Base-by-base conservation (phyloP, 768 basidiomycete genomes). In the Leccinum ochraceum region DNA sequence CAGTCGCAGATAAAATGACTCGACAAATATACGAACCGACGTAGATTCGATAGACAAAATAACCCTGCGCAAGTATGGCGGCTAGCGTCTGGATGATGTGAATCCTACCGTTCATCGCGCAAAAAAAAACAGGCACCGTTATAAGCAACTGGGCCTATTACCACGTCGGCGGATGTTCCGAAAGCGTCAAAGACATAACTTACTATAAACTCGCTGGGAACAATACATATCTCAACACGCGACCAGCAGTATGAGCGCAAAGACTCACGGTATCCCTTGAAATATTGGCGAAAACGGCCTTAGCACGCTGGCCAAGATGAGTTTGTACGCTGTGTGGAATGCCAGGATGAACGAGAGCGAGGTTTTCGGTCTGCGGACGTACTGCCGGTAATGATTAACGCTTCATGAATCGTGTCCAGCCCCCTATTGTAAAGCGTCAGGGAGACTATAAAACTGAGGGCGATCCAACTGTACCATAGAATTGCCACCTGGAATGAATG, bases 1-100 rank as follows among this genome's bases (percentile, higher is more conserved):
- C 28, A 62, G 26, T 22, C 22, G 13, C n/a, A 14, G 4, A 34
- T n/a, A 30, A 36, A 37, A 13, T n/a, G 14, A 16, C 10, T 1
- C 4, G 1, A 20, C 9, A 6, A 6, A 14, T 17, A 44, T 1
- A 59, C 57, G 16, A 11, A 67, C 66, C 58, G 17, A 55, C 0
- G 16, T 67, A 67, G 11, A 67, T 56, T 17, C 66, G 56, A 28
- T 64, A 16, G 20, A 64, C 30, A 26, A 67, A 64, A 48, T 56
- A 67, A 6, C 56, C 58, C 9, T 67, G 65, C 1, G 59, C 53
- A 4, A 20, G 10, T 44, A 51, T 4, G 48, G 62, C 62, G 49
- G 57, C 42, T 4, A 58, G 11, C 13, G 0, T 6, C 66, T 67
- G 36, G 4, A 26, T 20, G 22, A 10, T n/a, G 34, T 66, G 3